phyloP scores from a whole-genome alignment of 164 flowering plant genomes.

The Sedum album region DNA sequence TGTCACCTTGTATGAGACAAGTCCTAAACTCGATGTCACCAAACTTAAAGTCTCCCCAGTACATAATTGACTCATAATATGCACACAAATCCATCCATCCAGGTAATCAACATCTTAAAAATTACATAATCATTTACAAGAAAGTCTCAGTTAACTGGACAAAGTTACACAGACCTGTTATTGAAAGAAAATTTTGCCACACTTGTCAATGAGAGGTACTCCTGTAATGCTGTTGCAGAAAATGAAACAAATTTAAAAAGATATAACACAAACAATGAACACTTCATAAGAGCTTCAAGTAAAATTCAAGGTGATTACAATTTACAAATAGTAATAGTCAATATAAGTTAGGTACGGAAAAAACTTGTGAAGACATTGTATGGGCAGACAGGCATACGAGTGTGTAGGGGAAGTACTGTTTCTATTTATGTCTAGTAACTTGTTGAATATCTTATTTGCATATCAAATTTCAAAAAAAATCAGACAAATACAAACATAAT shows the following conservation, averaged over 20 bases:
- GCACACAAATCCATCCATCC: background rate
- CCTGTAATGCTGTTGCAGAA: too few species aligned
- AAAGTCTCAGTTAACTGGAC: background rate
- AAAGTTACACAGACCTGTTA: too few species aligned
- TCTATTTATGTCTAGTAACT: background rate
- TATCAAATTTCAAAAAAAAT: background rate
- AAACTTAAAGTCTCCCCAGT: background rate
- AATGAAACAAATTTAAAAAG: background rate
- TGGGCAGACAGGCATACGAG: background rate
- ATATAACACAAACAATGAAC: background rate
- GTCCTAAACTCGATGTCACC: slow-evolving; percentile 7
- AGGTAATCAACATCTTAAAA: too few species aligned
- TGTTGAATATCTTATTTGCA: background rate
- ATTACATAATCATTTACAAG: background rate
- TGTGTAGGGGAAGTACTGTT: background rate
- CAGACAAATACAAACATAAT: background rate
- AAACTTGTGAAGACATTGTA: background rate
- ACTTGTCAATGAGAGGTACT: background rate
- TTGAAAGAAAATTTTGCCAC: background rate
- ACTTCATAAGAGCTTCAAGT: background rate
- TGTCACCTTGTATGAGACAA: slow-evolving; percentile 29
- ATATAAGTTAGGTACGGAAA: background rate
- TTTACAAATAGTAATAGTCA: too few species aligned
- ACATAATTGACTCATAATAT: background rate
- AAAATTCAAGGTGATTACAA: background rate